phyloP scores from a whole-genome alignment of 176 grass and related monocot species.

The Raddia distichophylla region DNA sequence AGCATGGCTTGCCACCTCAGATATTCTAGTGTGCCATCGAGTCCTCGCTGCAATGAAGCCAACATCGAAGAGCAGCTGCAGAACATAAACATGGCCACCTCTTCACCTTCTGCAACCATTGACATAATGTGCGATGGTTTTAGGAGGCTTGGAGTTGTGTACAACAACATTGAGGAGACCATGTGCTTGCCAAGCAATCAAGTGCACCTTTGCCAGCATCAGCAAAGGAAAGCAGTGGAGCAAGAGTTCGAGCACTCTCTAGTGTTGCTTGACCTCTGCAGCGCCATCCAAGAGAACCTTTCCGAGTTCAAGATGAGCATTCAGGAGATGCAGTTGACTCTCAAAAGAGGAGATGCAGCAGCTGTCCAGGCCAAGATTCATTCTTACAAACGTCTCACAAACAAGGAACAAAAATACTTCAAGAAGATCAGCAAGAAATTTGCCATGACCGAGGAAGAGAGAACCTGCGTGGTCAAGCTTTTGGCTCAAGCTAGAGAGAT shows the following conservation, averaged over 20 bases:
- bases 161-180: slow-evolving; percentile 32
- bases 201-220: slow-evolving; percentile 16
- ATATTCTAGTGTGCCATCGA: slow-evolving; percentile 47
- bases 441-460: slow-evolving; percentile 14
- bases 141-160: slow-evolving; percentile 24
- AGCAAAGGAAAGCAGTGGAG: slow-evolving; percentile 50
- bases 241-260: slow-evolving; percentile 41
- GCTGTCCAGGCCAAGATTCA: slow-evolving; percentile 14
- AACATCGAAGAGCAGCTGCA: slow-evolving; percentile 32
- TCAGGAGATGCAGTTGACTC: slow-evolving; percentile 22
- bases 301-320: slow-evolving; percentile 19
- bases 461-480: slow-evolving; percentile 34
- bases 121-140: slow-evolving; percentile 25
- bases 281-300: slow-evolving; percentile 22
- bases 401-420: slow-evolving; percentile 49
- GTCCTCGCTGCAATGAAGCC: not conserved
- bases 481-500: slow-evolving; percentile 50
- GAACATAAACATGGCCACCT: slow-evolving; percentile 6
- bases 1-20: slow-evolving; percentile 33
- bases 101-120: not conserved
- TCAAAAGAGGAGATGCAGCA: slow-evolving; percentile 32
- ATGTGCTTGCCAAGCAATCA: slow-evolving; percentile 46
- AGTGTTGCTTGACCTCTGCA: slow-evolving; percentile 38
- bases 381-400: slow-evolving; percentile 29
- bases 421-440: slow-evolving; percentile 46